A percentile compares a stretch with the other conserved stretches of the same genome.
Conservation (phyloP, 768 basidiomycete genomes). For the Leucocoprinus leucothites region DNA sequence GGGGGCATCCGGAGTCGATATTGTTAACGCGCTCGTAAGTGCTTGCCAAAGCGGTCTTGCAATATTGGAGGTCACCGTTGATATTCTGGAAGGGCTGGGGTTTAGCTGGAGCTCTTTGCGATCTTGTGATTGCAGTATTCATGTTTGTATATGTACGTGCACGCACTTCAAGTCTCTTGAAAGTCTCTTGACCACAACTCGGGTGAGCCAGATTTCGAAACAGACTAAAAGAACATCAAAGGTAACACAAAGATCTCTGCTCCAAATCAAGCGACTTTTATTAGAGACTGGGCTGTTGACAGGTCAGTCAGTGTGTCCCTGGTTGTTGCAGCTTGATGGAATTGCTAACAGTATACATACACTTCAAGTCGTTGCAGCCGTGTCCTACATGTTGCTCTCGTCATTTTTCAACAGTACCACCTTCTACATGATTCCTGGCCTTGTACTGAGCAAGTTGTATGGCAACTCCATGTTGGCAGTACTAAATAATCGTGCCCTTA, state of each 20-base stretch:
- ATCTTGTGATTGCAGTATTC: slow-evolving; percentile 4
- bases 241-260: not conserved
- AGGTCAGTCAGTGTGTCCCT: too few species aligned
- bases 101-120: not conserved
- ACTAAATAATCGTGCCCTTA: slow-evolving; percentile 4
- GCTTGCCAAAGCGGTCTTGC: too few species aligned
- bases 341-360: too few species aligned
- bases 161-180: too few species aligned
- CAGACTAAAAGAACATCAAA: not conserved
- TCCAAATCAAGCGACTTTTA: slow-evolving; percentile 2
- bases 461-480: not conserved
- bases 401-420: too few species aligned
- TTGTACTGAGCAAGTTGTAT: not conserved
- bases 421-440: not conserved
- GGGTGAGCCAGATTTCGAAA: not conserved
- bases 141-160: slow-evolving; percentile 1
- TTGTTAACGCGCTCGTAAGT: not conserved
- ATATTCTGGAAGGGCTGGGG: not conserved
- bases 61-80: not conserved
- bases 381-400: too few species aligned
- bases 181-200: not conserved
- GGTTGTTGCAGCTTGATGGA: too few species aligned
- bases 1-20: too few species aligned
- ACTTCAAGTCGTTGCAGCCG: too few species aligned
- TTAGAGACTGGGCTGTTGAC: slow-evolving; percentile 4